Evolutionary conservation across 352 stramenopile species (phyloP).

Genomic region (Thalassiosira oceanica): DNA sequence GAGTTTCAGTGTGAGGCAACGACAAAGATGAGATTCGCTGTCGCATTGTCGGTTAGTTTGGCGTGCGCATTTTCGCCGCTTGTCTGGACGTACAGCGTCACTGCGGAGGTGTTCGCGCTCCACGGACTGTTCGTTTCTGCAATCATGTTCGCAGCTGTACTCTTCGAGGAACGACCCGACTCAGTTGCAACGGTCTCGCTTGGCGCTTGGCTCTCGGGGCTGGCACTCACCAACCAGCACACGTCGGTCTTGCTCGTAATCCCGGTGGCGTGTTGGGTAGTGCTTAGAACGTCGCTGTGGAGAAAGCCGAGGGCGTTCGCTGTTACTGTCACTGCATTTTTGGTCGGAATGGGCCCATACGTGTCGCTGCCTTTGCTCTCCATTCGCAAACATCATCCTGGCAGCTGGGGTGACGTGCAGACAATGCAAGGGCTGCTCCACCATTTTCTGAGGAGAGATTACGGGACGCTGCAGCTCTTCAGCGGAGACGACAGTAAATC

Average conservation of each 20-base stretch:
- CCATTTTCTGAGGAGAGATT: slow-evolving; percentile 89
- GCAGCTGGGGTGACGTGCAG: slow-evolving; percentile 90
- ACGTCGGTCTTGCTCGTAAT: slow-evolving; percentile 91
- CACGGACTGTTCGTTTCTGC: slow-evolving; percentile 90
- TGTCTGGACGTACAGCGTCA: slow-evolving; percentile 92
- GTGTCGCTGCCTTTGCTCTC: slow-evolving; percentile 85
- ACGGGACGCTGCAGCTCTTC: slow-evolving; percentile 92
- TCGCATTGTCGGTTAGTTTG: slow-evolving; percentile 57
- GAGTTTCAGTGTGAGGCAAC: no score
- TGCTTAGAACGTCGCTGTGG: slow-evolving; percentile 73
- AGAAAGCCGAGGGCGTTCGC: slow-evolving; percentile 42
- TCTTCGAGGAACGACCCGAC: slow-evolving; percentile 46
- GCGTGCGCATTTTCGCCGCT: slow-evolving; percentile 89
- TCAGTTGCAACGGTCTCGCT: slow-evolving; percentile 9
- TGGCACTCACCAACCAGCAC: slow-evolving; percentile 95
- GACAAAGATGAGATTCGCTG: slow-evolving; percentile 2
- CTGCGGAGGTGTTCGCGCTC: slow-evolving; percentile 94
- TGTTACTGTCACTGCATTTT: slow-evolving; percentile 70
- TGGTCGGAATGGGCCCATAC: slow-evolving; percentile 85
- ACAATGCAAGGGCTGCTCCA: slow-evolving; percentile 86
- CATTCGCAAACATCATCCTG: slow-evolving; percentile 79
- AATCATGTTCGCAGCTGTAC: slow-evolving; percentile 53
- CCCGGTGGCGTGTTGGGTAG: slow-evolving; percentile 77
- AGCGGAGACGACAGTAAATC: slow-evolving; percentile 71
- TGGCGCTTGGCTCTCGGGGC: slow-evolving; percentile 87